Percentiles rank a stretch among this genome's conserved stretches.
Conservation (phyloP, 2,329 filamentous ascomycete species). For the Didymella sp. region DNA sequence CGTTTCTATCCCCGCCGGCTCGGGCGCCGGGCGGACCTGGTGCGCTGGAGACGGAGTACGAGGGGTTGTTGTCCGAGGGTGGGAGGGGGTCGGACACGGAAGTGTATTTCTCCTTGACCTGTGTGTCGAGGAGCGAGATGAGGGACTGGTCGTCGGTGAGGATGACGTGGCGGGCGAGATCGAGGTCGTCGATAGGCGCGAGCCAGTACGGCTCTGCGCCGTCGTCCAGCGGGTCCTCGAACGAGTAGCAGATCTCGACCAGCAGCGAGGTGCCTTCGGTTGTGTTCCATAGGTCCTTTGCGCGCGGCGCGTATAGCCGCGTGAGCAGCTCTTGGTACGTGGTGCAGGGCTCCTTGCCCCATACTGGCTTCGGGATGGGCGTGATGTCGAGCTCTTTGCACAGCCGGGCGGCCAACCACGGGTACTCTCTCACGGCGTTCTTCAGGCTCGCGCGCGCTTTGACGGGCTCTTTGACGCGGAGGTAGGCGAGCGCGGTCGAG, state of each 20-base stretch:
- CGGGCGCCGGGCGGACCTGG: slow-evolving; percentile 2
- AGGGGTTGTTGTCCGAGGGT: slow-evolving; percentile 59
- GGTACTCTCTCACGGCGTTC: slow-evolving; percentile 73
- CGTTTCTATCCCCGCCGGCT: slow-evolving; percentile 17
- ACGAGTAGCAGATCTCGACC: slow-evolving; percentile 69
- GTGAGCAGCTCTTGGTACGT: slow-evolving; percentile 72
- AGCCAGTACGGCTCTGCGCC: slow-evolving; percentile 44
- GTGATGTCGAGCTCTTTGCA: slow-evolving; percentile 83
- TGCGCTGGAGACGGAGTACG: slow-evolving; percentile 26
- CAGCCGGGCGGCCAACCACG: slow-evolving; percentile 83
- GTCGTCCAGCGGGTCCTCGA: slow-evolving; percentile 36
- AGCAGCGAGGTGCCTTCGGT: slow-evolving; percentile 73
- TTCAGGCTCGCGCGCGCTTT: slow-evolving; percentile 71
- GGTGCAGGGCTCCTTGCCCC: slow-evolving; percentile 75
- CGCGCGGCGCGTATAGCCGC: slow-evolving; percentile 75
- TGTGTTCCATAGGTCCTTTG: slow-evolving; percentile 87
- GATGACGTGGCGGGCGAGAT: slow-evolving; percentile 77
- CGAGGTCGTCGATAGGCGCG: slow-evolving; percentile 38
- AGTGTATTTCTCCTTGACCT: slow-evolving; percentile 59
- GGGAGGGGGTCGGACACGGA: slow-evolving; percentile 86
- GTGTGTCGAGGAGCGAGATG: slow-evolving; percentile 71
- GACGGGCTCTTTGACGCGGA: slow-evolving; percentile 71
- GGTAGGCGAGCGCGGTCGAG: slow-evolving; percentile 76
- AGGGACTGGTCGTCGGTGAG: slow-evolving; percentile 77
- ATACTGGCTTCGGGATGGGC: slow-evolving; percentile 76